phyloP scores from a whole-genome alignment of 2,329 filamentous ascomycete genomes.

The Pseudogymnoascus sp. region DNA sequence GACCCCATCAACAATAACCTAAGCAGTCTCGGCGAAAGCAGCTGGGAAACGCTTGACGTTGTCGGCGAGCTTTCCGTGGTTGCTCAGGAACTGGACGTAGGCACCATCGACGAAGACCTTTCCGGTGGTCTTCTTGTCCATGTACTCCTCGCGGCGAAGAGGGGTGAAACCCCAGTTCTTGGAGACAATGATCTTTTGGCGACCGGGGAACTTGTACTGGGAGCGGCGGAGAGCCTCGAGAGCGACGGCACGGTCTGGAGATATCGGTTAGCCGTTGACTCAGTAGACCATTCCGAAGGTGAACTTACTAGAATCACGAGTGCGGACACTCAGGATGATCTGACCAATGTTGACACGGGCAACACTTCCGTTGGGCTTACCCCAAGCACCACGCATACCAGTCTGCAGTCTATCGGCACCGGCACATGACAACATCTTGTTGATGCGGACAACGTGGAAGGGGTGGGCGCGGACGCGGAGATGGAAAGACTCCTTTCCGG shows the following conservation, averaged over 20 bases:
- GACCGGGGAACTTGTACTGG: conserved; percentile 99
- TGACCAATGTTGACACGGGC: conserved; percentile 99
- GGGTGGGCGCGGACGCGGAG: conserved; percentile 83
- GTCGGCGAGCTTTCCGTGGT: conserved; percentile 70
- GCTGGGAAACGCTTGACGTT: conserved; percentile 92
- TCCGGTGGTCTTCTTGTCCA: conserved; percentile 84
- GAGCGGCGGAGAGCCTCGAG: conserved; percentile 95
- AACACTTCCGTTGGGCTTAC: conserved; percentile 97
- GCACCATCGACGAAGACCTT: conserved; percentile 91
- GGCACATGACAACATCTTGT: conserved; percentile 99
- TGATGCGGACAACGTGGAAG: conserved; percentile 99
- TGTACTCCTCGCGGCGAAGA: conserved; percentile 89
- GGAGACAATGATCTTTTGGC: conserved; percentile 99
- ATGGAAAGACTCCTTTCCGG: conserved; percentile 68
- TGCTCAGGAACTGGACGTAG: conserved; percentile 94
- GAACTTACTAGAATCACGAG: conserved; percentile 60
- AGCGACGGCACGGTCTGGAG: conserved; percentile 66
- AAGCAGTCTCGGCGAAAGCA: conserved; percentile 49
- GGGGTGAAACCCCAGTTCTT: conserved; percentile 99
- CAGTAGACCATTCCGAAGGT: not conserved
- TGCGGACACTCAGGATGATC: conserved; percentile 95
- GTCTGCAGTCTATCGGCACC: conserved; percentile 99
- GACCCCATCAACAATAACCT: not conserved
- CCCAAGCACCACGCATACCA: conserved; percentile 99
- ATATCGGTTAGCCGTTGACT: conserved; percentile 19